phyloP scores from a whole-genome alignment of 768 basidiomycete species.

The Lactarius vividus region DNA sequence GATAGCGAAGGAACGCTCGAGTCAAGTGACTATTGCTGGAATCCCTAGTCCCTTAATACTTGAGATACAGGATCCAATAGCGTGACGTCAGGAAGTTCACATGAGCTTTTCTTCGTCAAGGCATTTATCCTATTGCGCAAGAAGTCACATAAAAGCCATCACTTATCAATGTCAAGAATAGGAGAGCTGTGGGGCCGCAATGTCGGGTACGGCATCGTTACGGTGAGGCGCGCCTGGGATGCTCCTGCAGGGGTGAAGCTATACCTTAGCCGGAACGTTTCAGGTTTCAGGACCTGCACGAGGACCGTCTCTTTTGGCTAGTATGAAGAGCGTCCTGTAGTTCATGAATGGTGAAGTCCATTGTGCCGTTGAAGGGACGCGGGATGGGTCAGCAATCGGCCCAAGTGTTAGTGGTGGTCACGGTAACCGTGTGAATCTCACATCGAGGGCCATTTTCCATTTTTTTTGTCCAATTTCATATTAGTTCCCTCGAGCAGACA shows the following conservation, averaged over 20 bases:
- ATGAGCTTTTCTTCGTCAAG: slow-evolving; percentile 6
- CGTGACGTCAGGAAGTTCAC: slow-evolving; percentile 16
- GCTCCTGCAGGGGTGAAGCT: not conserved
- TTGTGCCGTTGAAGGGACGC: not conserved
- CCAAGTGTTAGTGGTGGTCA: not conserved
- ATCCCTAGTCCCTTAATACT: slow-evolving; percentile 21
- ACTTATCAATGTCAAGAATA: not conserved
- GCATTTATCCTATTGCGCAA: slow-evolving; percentile 24
- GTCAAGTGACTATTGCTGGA: slow-evolving; percentile 18
- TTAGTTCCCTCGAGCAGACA: not conserved
- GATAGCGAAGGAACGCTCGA: slow-evolving; percentile 6
- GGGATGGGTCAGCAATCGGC: not conserved
- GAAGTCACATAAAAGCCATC: slow-evolving; percentile 11
- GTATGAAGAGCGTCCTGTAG: not conserved
- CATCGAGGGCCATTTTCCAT: not conserved
- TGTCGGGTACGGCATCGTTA: slow-evolving; percentile 17
- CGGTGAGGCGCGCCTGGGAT: slow-evolving; percentile 5
- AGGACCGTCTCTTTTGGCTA: not conserved
- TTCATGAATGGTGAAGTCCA: not conserved
- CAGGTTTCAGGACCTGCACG: not conserved
- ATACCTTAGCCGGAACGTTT: not conserved
- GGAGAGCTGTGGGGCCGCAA: slow-evolving; percentile 1
- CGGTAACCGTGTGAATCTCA: slow-evolving; percentile 11
- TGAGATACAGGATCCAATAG: slow-evolving; percentile 13
- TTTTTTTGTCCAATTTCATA: not conserved